phyloP scores from a whole-genome alignment of 2,329 filamentous ascomycete species.

The Fonsecaea pedrosoi region DNA sequence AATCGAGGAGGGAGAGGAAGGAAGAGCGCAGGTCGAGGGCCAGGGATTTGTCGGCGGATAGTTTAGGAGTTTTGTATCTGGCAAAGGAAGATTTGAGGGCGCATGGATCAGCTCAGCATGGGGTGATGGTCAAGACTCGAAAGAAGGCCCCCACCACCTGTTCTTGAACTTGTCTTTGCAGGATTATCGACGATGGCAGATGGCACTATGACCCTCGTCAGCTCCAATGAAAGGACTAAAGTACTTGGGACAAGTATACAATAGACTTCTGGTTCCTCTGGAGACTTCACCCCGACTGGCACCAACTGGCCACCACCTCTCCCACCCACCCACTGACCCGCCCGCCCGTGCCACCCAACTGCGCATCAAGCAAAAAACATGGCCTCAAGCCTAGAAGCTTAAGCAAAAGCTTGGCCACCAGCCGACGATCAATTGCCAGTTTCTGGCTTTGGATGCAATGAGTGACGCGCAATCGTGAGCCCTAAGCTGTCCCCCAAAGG shows the following conservation, averaged over 20 bases:
- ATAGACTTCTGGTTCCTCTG: neutral
- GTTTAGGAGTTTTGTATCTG: neutral
- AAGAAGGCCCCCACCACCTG: neutral
- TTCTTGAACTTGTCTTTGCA: neutral
- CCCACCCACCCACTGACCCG: too few relatives aligned
- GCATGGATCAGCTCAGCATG: conserved; percentile 4
- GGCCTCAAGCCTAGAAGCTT: conserved; percentile 3
- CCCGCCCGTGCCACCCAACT: neutral
- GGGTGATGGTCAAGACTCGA: neutral
- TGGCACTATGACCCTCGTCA: conserved; percentile 4
- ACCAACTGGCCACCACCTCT: too few relatives aligned
- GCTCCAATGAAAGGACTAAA: conserved; percentile 10
- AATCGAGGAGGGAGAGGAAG: neutral
- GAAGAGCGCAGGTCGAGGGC: neutral
- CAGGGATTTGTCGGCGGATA: conserved; percentile 1
- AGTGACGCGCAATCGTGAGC: conserved; percentile 19
- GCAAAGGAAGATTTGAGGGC: neutral
- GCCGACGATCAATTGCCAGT: neutral
- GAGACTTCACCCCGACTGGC: neutral
- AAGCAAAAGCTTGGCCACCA: conserved; percentile 1
- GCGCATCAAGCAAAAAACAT: neutral
- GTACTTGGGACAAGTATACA: neutral
- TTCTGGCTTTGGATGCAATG: neutral
- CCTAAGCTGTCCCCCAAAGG: neutral
- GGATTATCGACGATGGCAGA: neutral